These are phyloP conservation scores for Ligustrum vulgare DNA, from an alignment of 257 asterid genomes.

Conservation along the genomic window DNA sequence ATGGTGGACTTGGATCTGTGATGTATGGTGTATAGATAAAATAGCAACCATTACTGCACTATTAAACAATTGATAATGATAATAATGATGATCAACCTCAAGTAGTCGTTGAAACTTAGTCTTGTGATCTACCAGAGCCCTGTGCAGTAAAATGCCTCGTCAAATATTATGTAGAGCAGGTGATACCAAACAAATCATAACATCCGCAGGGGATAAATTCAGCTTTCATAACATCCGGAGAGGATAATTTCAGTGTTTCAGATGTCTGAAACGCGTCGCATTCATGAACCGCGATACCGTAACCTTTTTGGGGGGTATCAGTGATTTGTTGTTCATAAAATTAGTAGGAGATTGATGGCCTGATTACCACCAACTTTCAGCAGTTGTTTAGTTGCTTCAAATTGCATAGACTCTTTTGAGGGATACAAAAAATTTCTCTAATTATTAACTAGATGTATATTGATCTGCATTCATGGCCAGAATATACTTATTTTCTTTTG, in stretches of 20 bases:
- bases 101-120: neutral
- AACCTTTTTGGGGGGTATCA: neutral
- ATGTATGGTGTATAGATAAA: neutral
- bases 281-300: neutral
- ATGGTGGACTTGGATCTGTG: slow-evolving; percentile 33
- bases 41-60: neutral
- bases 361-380: neutral
- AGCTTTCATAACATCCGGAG: too few relatives aligned
- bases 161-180: neutral
- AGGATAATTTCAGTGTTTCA: neutral
- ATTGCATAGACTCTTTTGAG: neutral
- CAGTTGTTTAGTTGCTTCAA: neutral
- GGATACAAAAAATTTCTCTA: neutral
- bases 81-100: neutral
- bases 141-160: neutral
- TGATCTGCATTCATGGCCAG: neutral
- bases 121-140: neutral
- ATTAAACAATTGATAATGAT: neutral
- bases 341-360: neutral
- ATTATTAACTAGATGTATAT: neutral
- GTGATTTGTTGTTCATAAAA: neutral
- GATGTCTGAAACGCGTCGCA: neutral
- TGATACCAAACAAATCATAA: neutral
- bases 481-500: neutral
- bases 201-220: neutral